Conservation (phyloP, 2,329 filamentous ascomycete species). For the Orbilia oligospora region DNA sequence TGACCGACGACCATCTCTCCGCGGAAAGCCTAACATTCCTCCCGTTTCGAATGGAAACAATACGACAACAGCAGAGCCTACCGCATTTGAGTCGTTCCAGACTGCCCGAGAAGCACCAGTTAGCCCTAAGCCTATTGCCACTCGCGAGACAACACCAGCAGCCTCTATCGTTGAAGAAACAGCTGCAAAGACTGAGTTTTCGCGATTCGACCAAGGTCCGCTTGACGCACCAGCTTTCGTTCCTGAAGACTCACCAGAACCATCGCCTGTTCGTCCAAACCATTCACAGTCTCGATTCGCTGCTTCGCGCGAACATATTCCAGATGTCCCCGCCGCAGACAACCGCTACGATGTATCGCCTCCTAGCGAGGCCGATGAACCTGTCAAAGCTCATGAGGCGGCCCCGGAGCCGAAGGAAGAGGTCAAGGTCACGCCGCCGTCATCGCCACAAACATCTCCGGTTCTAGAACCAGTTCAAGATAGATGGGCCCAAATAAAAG, state of each 20-base stretch:
- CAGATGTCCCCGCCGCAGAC: constrained; percentile 38
- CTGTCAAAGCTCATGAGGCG: neutral
- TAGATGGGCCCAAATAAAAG: constrained; percentile 95
- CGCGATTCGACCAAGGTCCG: constrained; percentile 88
- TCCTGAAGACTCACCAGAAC: constrained; percentile 71
- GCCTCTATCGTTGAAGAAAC: constrained; percentile 53
- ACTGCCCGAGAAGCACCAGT: constrained; percentile 39
- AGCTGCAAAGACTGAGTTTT: constrained; percentile 69
- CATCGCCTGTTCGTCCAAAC: constrained; percentile 67
- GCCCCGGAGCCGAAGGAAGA: constrained; percentile 13
- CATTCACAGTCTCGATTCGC: constrained; percentile 56
- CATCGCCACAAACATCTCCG: constrained; percentile 52
- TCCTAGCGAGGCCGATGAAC: constrained; percentile 46
- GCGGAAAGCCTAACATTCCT: constrained; percentile 33
- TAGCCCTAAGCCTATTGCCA: constrained; percentile 47
- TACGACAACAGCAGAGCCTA: constrained; percentile 4
- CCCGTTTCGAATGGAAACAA: constrained; percentile 39
- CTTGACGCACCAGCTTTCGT: constrained; percentile 85
- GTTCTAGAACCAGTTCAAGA: constrained; percentile 73
- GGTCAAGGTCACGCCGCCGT: constrained; percentile 23
- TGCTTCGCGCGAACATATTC: constrained; percentile 41
- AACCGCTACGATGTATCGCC: constrained; percentile 53
- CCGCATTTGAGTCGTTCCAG: constrained; percentile 36
- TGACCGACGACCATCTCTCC: constrained; percentile 52
- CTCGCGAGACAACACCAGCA: constrained; percentile 50